Conservation (phyloP, 768 basidiomycete species). For the Amanita polypyramis region DNA sequence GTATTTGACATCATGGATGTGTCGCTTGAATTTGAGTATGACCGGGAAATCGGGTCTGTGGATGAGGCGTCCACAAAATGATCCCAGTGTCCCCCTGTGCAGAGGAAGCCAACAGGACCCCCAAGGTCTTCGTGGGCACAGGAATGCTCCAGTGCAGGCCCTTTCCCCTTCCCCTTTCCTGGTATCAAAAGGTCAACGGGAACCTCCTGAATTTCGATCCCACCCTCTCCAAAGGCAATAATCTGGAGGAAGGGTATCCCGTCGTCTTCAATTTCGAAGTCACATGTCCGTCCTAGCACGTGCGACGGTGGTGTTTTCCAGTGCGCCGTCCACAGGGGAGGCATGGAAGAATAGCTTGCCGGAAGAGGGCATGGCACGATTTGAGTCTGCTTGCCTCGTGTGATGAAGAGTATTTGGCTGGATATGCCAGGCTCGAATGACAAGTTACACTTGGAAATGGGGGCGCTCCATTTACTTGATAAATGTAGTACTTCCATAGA, state of each 20-base stretch:
- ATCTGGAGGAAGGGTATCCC: slow-evolving; percentile 49
- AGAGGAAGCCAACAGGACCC: slow-evolving; percentile 50
- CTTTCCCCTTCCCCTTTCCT: slow-evolving; percentile 42
- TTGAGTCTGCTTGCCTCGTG: slow-evolving; percentile 60
- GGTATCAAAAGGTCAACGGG: slow-evolving; percentile 35
- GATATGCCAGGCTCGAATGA: slow-evolving; percentile 24
- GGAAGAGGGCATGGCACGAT: slow-evolving; percentile 62
- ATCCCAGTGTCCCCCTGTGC: slow-evolving; percentile 42
- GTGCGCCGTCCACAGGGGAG: slow-evolving; percentile 45
- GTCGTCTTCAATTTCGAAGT: slow-evolving; percentile 17
- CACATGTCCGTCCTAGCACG: slow-evolving; percentile 42
- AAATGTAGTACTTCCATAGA: slow-evolving; percentile 17
- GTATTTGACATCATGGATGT: slow-evolving; percentile 34
- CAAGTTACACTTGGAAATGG: slow-evolving; percentile 37
- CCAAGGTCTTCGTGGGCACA: slow-evolving; percentile 56
- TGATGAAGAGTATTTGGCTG: slow-evolving; percentile 50
- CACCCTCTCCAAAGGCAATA: slow-evolving; percentile 57
- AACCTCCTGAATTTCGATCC: slow-evolving; percentile 67
- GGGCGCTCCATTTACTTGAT: slow-evolving; percentile 36
- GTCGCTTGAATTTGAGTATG: slow-evolving; percentile 31
- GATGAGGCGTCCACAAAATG: slow-evolving; percentile 26
- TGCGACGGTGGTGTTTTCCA: slow-evolving; percentile 53
- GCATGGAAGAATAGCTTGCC: slow-evolving; percentile 32
- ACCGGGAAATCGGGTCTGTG: slow-evolving; percentile 25
- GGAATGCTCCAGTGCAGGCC: slow-evolving; percentile 8